phyloP scores from a whole-genome alignment of 177 flowering plant species.

The Vitis hybrid region DNA sequence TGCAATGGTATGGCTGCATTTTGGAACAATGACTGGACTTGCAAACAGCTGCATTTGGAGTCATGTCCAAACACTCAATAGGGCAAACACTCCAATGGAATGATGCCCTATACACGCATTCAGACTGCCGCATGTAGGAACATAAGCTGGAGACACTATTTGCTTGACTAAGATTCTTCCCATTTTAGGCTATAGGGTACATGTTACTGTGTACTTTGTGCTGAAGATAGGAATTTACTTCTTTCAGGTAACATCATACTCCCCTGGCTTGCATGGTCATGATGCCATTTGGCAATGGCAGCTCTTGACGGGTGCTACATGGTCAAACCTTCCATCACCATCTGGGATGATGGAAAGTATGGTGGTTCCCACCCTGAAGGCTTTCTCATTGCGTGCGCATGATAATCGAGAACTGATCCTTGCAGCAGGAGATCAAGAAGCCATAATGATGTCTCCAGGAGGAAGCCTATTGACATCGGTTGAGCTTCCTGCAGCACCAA shows the following conservation, averaged over 20 bases:
- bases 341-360: conserved; percentile 80
- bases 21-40: too few species aligned
- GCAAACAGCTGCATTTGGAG: too few species aligned
- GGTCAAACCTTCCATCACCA: conserved; percentile 96
- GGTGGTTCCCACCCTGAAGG: conserved; percentile 81
- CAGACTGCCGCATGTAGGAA: too few species aligned
- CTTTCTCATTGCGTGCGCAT: conserved; percentile 58
- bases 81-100: too few species aligned
- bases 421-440: conserved; percentile 93
- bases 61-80: too few species aligned
- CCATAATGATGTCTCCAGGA: conserved; percentile 81
- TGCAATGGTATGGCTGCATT: too few species aligned
- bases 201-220: background rate
- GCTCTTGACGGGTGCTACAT: conserved; percentile 81
- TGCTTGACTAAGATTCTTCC: background rate
- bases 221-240: background rate
- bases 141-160: too few species aligned
- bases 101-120: too few species aligned
- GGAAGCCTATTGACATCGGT: conserved; percentile 67
- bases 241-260: conserved; percentile 87
- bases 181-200: background rate
- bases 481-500: conserved; percentile 86
- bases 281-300: conserved; percentile 97
- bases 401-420: conserved; percentile 75
- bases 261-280: conserved; percentile 88